Evolutionary conservation across 1,284 basidiomycete genomes (phyloP).

Genomic region (Melampsora americana): DNA sequence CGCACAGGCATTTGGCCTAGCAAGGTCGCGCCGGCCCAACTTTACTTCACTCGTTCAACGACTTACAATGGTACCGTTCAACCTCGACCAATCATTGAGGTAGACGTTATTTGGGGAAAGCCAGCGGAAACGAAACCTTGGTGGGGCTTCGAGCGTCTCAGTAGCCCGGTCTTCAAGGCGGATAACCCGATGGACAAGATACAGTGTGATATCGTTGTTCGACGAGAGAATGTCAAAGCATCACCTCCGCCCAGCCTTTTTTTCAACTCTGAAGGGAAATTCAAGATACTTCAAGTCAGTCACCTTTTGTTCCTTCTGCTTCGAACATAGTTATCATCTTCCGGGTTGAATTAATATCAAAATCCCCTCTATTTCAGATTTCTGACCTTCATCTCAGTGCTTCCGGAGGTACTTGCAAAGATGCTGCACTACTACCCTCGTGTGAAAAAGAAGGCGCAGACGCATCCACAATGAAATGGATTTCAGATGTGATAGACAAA

Average conservation of each 20-base stretch:
- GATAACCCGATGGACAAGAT: slow-evolving; percentile 12
- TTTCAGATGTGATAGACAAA: slow-evolving; percentile 12
- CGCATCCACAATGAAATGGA: slow-evolving; percentile 15
- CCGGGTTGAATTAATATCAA: neutral
- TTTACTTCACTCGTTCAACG: slow-evolving; percentile 31
- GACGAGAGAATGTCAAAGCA: slow-evolving; percentile 17
- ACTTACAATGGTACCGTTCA: slow-evolving; percentile 14
- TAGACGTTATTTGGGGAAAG: slow-evolving; percentile 37
- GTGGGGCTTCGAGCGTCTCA: slow-evolving; percentile 41
- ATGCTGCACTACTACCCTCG: neutral
- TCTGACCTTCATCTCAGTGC: slow-evolving; percentile 39
- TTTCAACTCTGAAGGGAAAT: slow-evolving; percentile 29
- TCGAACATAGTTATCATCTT: neutral
- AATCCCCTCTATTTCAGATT: slow-evolving; percentile 19
- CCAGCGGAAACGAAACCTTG: slow-evolving; percentile 12
- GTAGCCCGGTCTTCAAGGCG: slow-evolving; percentile 30
- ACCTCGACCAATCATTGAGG: slow-evolving; percentile 28
- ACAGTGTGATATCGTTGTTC: slow-evolving; percentile 33
- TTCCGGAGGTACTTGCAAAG: slow-evolving; percentile 14
- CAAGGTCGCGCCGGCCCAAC: slow-evolving; percentile 19
- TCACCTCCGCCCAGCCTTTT: neutral
- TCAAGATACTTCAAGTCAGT: slow-evolving; percentile 41
- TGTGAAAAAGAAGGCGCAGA: slow-evolving; percentile 31
- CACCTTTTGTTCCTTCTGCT: slow-evolving; percentile 1
- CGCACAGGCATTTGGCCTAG: slow-evolving; percentile 33